Percentiles rank a stretch among this genome's conserved stretches.
Evolutionary conservation across 176 grass and related monocot genomes (phyloP).

Genomic region (Puya raimondii): DNA sequence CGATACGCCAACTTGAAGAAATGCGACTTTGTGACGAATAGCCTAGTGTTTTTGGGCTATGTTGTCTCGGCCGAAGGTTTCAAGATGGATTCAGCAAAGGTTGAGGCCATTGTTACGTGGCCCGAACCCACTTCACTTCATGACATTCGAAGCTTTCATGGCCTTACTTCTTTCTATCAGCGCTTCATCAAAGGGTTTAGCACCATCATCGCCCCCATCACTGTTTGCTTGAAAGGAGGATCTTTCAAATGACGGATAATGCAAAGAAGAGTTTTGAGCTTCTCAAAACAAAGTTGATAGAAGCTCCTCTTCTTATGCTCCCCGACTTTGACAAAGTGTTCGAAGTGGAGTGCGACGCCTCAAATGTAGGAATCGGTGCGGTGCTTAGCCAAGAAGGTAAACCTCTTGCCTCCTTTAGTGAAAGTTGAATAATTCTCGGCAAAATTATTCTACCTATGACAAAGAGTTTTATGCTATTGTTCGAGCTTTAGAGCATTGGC

Average conservation of each 20-base stretch:
- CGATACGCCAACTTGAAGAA: no score
- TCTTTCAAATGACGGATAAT: not conserved
- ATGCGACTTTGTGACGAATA: no score
- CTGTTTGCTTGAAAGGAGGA: not conserved
- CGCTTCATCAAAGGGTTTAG: not conserved
- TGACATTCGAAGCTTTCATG: not conserved
- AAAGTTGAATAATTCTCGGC: constrained; percentile 2
- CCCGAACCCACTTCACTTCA: not conserved
- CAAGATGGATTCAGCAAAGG: not conserved
- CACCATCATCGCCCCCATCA: not conserved
- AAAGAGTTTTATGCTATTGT: constrained; percentile 21
- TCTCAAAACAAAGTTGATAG: no score
- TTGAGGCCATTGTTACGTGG: not conserved
- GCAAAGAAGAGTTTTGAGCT: no score
- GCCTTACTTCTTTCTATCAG: not conserved
- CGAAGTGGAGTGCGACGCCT: not conserved
- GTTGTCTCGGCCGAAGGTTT: not conserved
- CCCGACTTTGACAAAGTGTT: no score
- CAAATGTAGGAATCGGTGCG: constrained; percentile 1
- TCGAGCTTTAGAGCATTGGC: constrained; percentile 14
- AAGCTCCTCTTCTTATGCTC: no score
- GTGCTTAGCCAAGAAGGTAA: constrained; percentile 9
- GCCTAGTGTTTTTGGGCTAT: no score
- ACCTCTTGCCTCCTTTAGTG: constrained; percentile 17
- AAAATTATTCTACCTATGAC: constrained; percentile 21